These are phyloP conservation scores for Nicotiana noctiflora DNA, from an alignment of 257 asterid species.

Conservation along the genomic window DNA sequence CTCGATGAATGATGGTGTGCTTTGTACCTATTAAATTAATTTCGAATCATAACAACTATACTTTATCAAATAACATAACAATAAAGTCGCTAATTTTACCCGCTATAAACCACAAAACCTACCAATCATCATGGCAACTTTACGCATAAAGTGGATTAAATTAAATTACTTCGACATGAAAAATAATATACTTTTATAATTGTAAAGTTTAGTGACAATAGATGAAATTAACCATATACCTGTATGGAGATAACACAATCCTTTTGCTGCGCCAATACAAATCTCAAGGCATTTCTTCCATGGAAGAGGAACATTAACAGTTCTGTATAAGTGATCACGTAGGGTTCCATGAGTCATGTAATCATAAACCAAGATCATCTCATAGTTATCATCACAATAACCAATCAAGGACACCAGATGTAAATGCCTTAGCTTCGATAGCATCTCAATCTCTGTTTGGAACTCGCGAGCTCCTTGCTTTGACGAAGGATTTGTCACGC, in stretches of 20 bases:
- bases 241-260: slow-evolving; percentile 53
- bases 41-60: neutral
- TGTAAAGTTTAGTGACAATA: neutral
- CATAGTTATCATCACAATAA: slow-evolving; percentile 44
- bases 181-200: no score
- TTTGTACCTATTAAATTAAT: slow-evolving; percentile 10
- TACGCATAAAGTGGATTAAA: no score
- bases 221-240: slow-evolving; percentile 9
- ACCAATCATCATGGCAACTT: no score
- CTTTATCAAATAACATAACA: no score
- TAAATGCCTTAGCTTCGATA: slow-evolving; percentile 50
- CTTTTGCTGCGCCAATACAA: slow-evolving; percentile 61
- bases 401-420: slow-evolving; percentile 66
- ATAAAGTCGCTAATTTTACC: no score
- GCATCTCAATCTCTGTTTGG: slow-evolving; percentile 52
- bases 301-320: slow-evolving; percentile 28
- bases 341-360: slow-evolving; percentile 55
- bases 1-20: slow-evolving; percentile 51
- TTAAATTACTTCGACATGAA: no score
- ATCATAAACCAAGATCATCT: slow-evolving; percentile 70
- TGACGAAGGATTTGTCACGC: no score
- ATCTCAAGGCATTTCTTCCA: slow-evolving; percentile 56
- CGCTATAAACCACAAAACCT: no score
- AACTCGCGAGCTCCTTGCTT: slow-evolving; percentile 54
- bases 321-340: slow-evolving; percentile 40